Base-by-base conservation (phyloP, 2,329 filamentous ascomycete genomes). In the Fusarium beomiforme region DNA sequence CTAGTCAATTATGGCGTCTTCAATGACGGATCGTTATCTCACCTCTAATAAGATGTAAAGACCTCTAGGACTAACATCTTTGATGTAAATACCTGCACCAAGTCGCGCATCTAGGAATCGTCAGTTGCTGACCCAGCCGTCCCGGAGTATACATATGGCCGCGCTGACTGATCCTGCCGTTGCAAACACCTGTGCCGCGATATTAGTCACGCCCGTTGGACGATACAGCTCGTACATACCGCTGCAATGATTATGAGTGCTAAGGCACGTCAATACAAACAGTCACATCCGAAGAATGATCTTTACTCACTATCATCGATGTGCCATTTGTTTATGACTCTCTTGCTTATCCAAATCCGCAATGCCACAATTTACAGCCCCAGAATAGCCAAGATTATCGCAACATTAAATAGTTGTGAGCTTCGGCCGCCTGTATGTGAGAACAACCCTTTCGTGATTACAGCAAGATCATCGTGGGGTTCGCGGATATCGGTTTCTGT, bases 171-270 rank as follows among this genome's bases (percentile, higher is more conserved):
- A 19, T 19, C 16, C 17, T 4, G 24, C 4, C 8, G 11, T 19
- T 4, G 23, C 16, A 26, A 44, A 26, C 0, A 13, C 16, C 42
- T 13, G 13, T 44, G 17, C 7, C 23, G 4, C 7, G 4, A 6
- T 4, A 44, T 44, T 3, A 26, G 17, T 6, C 11, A 0, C 17
- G 16, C 8, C 12, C 23, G 3, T 8, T 7, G 3, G 19, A 8
- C 10, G 16, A 7, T 11, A 5, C 4, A 43, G 10, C 4, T 6
- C 11, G 4, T 17, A 26, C 7, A 16, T 44, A 19, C 11, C 8
- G 42, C 16, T 44, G 17, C 23, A 7, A 13, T 26, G 6, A 44
- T 8, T 6, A 44, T 13, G 8, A 44, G 16, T 6, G 23, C 42
- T 26, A 6, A 4, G 9, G 19, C 12, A 6, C 19, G 11, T 44